Evolutionary conservation across 768 basidiomycete species (phyloP).

Genomic region (Filobasidium wieringae): DNA sequence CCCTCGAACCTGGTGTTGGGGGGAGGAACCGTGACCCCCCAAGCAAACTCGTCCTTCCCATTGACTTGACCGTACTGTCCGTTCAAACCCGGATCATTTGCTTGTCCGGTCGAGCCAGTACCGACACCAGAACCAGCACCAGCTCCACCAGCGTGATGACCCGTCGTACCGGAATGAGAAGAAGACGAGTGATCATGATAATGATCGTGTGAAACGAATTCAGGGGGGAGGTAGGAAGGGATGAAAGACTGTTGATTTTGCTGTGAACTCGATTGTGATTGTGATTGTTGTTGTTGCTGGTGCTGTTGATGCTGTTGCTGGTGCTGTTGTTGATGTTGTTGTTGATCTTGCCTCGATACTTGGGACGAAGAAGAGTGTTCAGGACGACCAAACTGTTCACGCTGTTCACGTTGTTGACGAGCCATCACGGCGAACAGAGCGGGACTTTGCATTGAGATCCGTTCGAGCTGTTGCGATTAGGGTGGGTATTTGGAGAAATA

Average conservation of each 20-base stretch:
- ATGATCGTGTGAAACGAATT: too few relatives aligned
- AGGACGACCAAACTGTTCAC: slow-evolving; percentile 5
- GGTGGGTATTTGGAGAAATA: not conserved
- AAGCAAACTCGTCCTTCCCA: too few relatives aligned
- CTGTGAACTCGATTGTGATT: not conserved
- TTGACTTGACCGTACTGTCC: too few relatives aligned
- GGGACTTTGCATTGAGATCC: slow-evolving; percentile 37
- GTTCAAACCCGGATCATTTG: too few relatives aligned
- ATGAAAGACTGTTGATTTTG: not conserved
- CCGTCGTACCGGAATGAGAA: too few relatives aligned
- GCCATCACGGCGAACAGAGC: slow-evolving; percentile 21
- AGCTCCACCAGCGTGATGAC: too few relatives aligned
- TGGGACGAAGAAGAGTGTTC: slow-evolving; percentile 9
- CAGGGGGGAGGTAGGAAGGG: too few relatives aligned
- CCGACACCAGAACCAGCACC: too few relatives aligned
- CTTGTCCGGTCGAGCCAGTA: too few relatives aligned
- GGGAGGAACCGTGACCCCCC: too few relatives aligned
- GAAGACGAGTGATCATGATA: too few relatives aligned
- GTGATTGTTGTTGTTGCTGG: slow-evolving; percentile 4
- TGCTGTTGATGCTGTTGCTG: slow-evolving; percentile 23
- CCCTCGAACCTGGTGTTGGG: too few relatives aligned
- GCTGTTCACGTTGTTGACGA: slow-evolving; percentile 24
- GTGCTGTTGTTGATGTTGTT: not conserved
- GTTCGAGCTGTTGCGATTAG: slow-evolving; percentile 24
- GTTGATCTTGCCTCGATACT: not conserved